A percentile compares a stretch with the other conserved stretches of the same genome.
Conservation (phyloP, 768 basidiomycete species). For the Dacryopinax primogenitus region DNA sequence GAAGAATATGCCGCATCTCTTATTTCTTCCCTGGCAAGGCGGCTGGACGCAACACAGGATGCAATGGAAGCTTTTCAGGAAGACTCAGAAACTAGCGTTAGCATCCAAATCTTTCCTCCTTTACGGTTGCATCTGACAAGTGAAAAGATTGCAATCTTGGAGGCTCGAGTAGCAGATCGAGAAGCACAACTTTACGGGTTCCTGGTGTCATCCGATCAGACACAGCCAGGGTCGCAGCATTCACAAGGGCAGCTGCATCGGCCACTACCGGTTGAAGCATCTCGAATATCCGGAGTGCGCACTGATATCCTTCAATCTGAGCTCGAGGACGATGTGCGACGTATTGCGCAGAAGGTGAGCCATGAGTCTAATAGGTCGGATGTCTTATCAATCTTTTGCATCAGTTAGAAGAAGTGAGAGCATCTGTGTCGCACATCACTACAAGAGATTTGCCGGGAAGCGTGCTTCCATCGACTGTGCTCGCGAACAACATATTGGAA, state of each 20-base stretch:
- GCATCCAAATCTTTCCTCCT: not conserved
- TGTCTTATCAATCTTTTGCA: not conserved
- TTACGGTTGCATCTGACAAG: not conserved
- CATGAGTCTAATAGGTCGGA: not conserved
- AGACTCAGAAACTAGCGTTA: not conserved
- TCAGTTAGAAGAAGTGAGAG: not conserved
- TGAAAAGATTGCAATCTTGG: not conserved
- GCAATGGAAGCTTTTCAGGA: not conserved
- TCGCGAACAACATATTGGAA: not conserved
- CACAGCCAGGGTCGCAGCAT: not conserved
- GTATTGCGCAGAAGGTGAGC: not conserved
- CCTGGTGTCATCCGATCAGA: not conserved
- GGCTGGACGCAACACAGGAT: not conserved
- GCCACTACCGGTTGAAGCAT: not conserved
- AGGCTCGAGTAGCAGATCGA: not conserved
- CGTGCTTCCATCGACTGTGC: not conserved
- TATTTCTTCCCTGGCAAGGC: not conserved
- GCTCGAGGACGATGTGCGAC: not conserved
- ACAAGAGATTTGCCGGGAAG: not conserved
- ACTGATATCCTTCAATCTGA: not conserved
- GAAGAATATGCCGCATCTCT: not conserved
- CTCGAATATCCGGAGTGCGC: not conserved
- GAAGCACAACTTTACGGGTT: not conserved
- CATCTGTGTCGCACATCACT: not conserved
- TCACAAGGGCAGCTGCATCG: not conserved